Percentiles rank a stretch among this genome's conserved stretches.
Evolutionary conservation across 78 protist species (phyloP).

Genomic region (Dictyostelium citrinum): DNA sequence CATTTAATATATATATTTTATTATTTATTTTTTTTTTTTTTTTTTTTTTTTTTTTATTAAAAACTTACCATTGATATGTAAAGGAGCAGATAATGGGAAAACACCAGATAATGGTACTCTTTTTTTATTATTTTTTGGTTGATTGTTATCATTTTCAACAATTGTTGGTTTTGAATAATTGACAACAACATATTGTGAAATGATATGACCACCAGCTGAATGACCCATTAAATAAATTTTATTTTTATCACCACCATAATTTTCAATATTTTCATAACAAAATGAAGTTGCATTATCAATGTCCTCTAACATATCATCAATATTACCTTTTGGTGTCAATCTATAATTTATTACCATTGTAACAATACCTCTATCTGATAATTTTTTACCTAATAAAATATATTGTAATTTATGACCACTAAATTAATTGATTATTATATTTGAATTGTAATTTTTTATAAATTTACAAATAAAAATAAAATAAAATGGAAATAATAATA

Average conservation of each 20-base stretch:
- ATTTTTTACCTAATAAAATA: slow-evolving; percentile 31
- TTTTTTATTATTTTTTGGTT: background rate
- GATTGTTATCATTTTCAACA: background rate
- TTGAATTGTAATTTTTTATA: no score
- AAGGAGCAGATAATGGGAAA: background rate
- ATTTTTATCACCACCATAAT: slow-evolving; percentile 27
- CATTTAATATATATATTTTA: no score
- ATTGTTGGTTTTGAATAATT: background rate
- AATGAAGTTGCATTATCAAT: background rate
- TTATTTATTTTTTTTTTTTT: no score
- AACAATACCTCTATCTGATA: slow-evolving; percentile 34
- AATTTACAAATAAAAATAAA: no score
- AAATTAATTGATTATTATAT: background rate
- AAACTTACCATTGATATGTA: background rate
- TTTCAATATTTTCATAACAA: slow-evolving; percentile 18
- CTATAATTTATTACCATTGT: slow-evolving; percentile 41
- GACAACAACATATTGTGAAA: background rate
- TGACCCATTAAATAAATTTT: slow-evolving; percentile 41
- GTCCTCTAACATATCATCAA: slow-evolving; percentile 32
- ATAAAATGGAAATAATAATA: no score
- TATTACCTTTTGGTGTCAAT: slow-evolving; percentile 23
- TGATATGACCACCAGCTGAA: slow-evolving; percentile 71
- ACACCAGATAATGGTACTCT: background rate
- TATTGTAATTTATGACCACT: slow-evolving; percentile 39
- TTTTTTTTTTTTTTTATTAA: background rate